phyloP scores from a whole-genome alignment of 305 asterid genomes.

The Solanum aculeatissimum region DNA sequence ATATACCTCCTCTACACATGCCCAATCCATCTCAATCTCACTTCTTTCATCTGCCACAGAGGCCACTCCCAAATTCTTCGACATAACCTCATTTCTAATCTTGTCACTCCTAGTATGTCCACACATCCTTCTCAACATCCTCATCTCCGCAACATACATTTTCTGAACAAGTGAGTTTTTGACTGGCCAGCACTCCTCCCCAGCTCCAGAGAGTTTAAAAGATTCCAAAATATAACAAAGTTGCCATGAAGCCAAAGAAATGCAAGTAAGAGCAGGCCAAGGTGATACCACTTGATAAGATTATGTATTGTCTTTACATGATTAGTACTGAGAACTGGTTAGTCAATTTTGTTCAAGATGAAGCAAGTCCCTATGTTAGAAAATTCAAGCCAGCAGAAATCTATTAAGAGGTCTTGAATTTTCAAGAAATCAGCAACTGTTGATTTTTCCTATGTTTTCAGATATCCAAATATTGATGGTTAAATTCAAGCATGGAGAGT shows the following conservation, averaged over 20 bases:
- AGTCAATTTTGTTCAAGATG: neutral
- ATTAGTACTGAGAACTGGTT: neutral
- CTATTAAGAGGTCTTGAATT: neutral
- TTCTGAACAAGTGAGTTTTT: too few relatives aligned
- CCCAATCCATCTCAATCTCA: too few relatives aligned
- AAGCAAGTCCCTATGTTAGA: neutral
- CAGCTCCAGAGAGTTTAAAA: neutral
- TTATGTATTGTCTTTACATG: neutral
- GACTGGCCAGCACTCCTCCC: too few relatives aligned
- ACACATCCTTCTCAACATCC: too few relatives aligned
- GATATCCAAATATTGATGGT: neutral
- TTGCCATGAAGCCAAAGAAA: neutral
- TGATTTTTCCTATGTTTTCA: neutral
- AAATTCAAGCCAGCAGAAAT: neutral
- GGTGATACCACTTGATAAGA: neutral
- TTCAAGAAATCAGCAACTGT: neutral
- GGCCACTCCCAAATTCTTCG: too few relatives aligned
- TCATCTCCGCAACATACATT: too few relatives aligned
- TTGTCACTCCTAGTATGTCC: too few relatives aligned
- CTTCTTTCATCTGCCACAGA: too few relatives aligned
- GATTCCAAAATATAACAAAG: neutral
- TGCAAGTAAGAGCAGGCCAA: neutral
- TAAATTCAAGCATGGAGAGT: neutral
- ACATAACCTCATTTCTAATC: too few relatives aligned
- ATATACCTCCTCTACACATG: too few relatives aligned